phyloP scores from a whole-genome alignment of 1,139 yeast genomes.

The Saccharomyces hybrid region DNA sequence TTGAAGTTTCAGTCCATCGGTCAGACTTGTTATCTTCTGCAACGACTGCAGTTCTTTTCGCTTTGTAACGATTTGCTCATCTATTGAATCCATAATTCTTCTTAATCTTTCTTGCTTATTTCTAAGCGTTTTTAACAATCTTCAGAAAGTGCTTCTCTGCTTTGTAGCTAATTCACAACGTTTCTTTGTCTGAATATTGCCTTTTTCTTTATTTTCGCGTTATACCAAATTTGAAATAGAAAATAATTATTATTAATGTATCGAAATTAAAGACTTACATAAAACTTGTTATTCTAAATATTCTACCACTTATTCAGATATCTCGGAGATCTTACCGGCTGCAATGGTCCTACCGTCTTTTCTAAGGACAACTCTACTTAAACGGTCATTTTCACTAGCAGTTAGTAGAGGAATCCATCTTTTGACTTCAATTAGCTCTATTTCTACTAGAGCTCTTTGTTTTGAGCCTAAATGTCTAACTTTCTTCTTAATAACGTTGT shows the following conservation, averaged over 20 bases:
- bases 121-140: neutral
- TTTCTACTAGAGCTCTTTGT: slow-evolving; percentile 63
- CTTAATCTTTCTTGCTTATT: too few relatives aligned
- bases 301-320: slow-evolving; percentile 6
- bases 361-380: slow-evolving; percentile 80
- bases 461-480: slow-evolving; percentile 66
- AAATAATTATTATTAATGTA: neutral
- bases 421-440: slow-evolving; percentile 46
- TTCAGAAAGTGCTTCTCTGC: neutral
- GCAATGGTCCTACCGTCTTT: slow-evolving; percentile 83
- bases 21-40: slow-evolving; percentile 22
- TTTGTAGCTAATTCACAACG: too few relatives aligned
- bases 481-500: slow-evolving; percentile 43
- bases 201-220: neutral
- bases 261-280: neutral
- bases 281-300: neutral
- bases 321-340: slow-evolving; percentile 57
- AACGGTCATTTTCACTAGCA: slow-evolving; percentile 48
- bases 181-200: neutral
- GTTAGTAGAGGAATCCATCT: slow-evolving; percentile 53
- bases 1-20: slow-evolving; percentile 24
- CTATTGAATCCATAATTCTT: slow-evolving; percentile 1
- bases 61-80: slow-evolving; percentile 17
- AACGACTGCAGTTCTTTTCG: slow-evolving; percentile 23
- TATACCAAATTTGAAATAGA: neutral